phyloP scores from a whole-genome alignment of 306 rosid species.

The Pyrus pyrifolia region DNA sequence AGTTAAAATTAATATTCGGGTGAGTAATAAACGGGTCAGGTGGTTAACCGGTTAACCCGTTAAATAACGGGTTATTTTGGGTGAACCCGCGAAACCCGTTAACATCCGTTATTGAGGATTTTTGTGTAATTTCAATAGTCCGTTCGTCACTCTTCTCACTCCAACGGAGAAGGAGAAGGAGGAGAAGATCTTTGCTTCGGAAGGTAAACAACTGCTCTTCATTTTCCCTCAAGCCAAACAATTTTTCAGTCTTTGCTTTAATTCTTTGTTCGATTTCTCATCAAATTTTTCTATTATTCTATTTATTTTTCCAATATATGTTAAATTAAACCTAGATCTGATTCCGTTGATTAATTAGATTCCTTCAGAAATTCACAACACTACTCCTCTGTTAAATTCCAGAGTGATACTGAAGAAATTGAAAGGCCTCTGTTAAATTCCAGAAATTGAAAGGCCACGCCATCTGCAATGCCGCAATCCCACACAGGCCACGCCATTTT shows the following conservation, averaged over 20 bases:
- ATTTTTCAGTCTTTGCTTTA: background rate
- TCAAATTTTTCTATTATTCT: background rate
- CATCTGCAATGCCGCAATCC: constrained; percentile 17
- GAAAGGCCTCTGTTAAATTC: background rate
- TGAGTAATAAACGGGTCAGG: too few species aligned
- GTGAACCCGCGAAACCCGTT: too few species aligned
- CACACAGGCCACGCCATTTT: constrained; percentile 31
- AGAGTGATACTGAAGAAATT: background rate
- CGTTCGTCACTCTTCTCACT: constrained; percentile 19
- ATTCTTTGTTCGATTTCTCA: background rate
- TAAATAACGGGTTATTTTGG: too few species aligned
- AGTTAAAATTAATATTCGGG: too few species aligned
- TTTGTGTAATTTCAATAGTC: background rate
- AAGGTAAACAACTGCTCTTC: background rate
- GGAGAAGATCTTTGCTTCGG: background rate
- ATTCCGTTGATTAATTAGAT: background rate
- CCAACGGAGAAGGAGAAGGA: background rate
- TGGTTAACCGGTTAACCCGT: too few species aligned
- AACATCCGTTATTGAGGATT: too few species aligned
- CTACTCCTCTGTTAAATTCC: background rate
- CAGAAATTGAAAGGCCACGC: constrained; percentile 12
- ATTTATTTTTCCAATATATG: background rate
- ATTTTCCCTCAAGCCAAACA: background rate
- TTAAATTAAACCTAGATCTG: background rate
- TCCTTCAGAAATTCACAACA: background rate